phyloP scores from a whole-genome alignment of 2,329 filamentous ascomycete species.

The Capronia coronata region DNA sequence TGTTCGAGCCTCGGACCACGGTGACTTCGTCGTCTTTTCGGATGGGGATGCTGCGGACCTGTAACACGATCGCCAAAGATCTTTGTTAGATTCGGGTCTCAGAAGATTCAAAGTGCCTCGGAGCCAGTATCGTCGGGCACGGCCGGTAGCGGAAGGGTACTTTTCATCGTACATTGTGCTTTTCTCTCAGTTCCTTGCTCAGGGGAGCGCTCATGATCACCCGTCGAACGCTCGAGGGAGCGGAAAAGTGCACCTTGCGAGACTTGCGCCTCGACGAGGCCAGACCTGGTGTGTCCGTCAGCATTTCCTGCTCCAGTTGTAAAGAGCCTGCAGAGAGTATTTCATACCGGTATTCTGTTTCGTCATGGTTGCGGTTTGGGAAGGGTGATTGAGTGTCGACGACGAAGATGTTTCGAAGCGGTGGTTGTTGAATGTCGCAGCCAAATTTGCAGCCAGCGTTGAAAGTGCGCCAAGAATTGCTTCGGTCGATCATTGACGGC shows the following conservation, averaged over 20 bases:
- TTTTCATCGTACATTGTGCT: conserved; percentile 87
- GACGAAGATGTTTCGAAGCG: conserved; percentile 3
- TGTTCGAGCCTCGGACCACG: conserved; percentile 87
- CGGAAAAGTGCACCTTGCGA: conserved; percentile 96
- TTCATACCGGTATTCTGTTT: conserved; percentile 22
- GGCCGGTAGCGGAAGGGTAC: not conserved
- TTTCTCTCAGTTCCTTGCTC: conserved; percentile 94
- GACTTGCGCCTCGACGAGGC: conserved; percentile 91
- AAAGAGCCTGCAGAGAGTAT: not conserved
- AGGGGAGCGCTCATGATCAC: conserved; percentile 95
- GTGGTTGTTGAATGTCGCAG: conserved; percentile 1
- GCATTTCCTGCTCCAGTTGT: not conserved
- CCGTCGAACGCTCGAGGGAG: conserved; percentile 88
- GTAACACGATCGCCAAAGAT: conserved; percentile 18
- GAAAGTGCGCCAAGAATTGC: conserved; percentile 18
- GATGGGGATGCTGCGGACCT: conserved; percentile 94
- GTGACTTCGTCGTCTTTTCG: conserved; percentile 95
- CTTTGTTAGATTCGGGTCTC: conserved; percentile 3
- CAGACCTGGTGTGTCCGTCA: conserved; percentile 30
- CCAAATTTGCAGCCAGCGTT: conserved; percentile 9
- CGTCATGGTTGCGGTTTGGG: conserved; percentile 21
- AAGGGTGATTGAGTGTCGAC: conserved; percentile 14
- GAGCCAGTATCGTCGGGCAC: not conserved
- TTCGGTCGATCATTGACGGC: conserved; percentile 2
- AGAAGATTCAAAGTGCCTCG: not conserved